A percentile compares a stretch with the other conserved stretches of the same genome.
These are phyloP conservation scores for Rhizophagus sp. DNA, from an alignment of 192 early-diverging fungal genomes.

Conservation along the genomic window DNA sequence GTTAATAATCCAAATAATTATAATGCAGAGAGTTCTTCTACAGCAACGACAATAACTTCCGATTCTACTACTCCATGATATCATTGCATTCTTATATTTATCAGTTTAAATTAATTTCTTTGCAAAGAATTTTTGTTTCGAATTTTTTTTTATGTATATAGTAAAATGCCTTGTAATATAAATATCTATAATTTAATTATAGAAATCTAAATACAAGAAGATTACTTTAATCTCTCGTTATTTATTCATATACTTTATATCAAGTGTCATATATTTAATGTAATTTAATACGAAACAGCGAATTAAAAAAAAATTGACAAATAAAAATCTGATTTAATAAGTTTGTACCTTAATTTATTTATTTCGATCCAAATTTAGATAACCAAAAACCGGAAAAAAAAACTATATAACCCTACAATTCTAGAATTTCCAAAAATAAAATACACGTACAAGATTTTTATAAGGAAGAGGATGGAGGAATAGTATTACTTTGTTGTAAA, in stretches of 20 bases:
- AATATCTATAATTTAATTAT: background rate
- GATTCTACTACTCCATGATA: background rate
- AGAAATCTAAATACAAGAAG: background rate
- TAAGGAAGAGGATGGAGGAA: background rate
- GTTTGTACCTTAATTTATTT: background rate
- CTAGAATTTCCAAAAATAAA: background rate
- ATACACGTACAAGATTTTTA: background rate
- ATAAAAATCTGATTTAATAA: too few species aligned
- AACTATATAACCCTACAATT: too few species aligned
- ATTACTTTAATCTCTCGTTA: background rate
- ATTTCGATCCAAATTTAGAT: background rate
- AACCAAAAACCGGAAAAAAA: background rate
- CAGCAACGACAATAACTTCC: background rate
- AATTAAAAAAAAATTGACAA: background rate
- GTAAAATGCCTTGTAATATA: background rate
- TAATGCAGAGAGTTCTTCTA: background rate
- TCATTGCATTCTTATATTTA: background rate
- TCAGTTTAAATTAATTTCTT: background rate
- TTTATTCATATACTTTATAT: background rate
- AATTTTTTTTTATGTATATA: background rate
- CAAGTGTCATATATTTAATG: background rate
- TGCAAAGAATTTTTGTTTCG: background rate
- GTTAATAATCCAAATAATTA: background rate
- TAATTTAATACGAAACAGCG: background rate
- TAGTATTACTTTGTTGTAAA: background rate